These are phyloP conservation scores for Pseudogymnoascus destructans DNA, from an alignment of 2,329 filamentous ascomycete genomes.

Conservation along the genomic window DNA sequence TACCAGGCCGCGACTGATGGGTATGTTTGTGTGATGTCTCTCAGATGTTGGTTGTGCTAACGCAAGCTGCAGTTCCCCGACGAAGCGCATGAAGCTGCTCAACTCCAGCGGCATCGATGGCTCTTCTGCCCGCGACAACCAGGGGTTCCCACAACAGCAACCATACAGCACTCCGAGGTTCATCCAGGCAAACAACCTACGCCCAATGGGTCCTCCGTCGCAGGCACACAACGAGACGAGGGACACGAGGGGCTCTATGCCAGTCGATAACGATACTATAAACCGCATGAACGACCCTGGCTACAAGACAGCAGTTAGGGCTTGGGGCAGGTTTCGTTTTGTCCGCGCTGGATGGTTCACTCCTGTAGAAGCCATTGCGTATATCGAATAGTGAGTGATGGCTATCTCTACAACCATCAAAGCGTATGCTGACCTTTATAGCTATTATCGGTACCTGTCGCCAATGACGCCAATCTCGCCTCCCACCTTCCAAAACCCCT, in stretches of 20 bases:
- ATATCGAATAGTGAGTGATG: slow-evolving; percentile 69
- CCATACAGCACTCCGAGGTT: neutral
- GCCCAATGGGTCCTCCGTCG: neutral
- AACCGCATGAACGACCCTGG: slow-evolving; percentile 34
- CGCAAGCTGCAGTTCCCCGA: neutral
- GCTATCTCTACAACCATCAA: neutral
- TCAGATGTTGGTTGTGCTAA: neutral
- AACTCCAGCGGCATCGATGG: neutral
- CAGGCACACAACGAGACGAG: slow-evolving; percentile 10
- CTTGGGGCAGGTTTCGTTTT: slow-evolving; percentile 88
- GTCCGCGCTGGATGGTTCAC: slow-evolving; percentile 97
- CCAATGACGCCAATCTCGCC: slow-evolving; percentile 89
- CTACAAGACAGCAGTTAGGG: slow-evolving; percentile 59
- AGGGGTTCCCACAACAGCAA: neutral
- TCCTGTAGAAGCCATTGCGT: slow-evolving; percentile 80
- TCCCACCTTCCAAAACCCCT: slow-evolving; percentile 75
- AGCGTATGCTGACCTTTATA: slow-evolving; percentile 26
- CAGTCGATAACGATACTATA: slow-evolving; percentile 16
- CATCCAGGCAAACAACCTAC: neutral
- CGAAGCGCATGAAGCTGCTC: neutral
- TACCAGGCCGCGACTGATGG: slow-evolving; percentile 71
- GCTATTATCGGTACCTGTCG: slow-evolving; percentile 83
- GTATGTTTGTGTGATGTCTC: slow-evolving; percentile 18
- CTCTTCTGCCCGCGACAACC: neutral
- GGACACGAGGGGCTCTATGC: slow-evolving; percentile 16